These are phyloP conservation scores for Exophiala mesophila DNA, from an alignment of 2,329 filamentous ascomycete genomes.

Conservation along the genomic window DNA sequence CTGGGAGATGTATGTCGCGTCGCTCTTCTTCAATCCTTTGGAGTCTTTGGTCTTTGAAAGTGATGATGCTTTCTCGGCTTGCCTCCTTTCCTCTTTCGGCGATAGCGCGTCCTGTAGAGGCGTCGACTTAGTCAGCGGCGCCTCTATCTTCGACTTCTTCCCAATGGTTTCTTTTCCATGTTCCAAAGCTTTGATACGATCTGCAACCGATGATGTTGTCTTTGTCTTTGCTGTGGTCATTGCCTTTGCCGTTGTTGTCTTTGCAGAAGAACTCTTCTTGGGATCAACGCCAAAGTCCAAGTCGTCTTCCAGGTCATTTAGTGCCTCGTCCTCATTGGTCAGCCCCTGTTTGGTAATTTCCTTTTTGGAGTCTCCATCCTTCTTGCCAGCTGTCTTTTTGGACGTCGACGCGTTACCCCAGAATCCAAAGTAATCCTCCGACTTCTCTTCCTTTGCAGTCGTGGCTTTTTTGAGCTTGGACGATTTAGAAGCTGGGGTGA, in stretches of 20 bases:
- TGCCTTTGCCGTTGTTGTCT: constrained; percentile 39
- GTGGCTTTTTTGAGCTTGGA: constrained; percentile 25
- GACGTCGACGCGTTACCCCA: constrained; percentile 25
- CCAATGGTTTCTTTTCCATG: constrained; percentile 37
- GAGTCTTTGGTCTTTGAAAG: constrained; percentile 24
- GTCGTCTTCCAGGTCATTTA: constrained; percentile 37
- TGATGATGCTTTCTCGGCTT: constrained; percentile 31
- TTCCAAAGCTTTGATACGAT: constrained; percentile 49
- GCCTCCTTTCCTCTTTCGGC: constrained; percentile 41
- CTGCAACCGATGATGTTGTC: constrained; percentile 45
- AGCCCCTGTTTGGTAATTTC: constrained; percentile 40
- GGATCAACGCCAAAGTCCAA: constrained; percentile 35
- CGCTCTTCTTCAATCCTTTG: constrained; percentile 24
- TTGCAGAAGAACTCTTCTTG: constrained; percentile 38
- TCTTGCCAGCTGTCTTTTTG: constrained; percentile 35
- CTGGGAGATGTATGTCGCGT: constrained; percentile 28
- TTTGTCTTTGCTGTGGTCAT: constrained; percentile 38
- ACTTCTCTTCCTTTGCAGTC: constrained; percentile 27
- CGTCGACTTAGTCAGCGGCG: constrained; percentile 34
- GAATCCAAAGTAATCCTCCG: constrained; percentile 27
- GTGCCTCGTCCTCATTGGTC: constrained; percentile 40
- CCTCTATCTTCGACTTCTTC: constrained; percentile 34
- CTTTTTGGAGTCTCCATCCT: constrained; percentile 35
- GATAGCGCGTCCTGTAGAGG: constrained; percentile 36
- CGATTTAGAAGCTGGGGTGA: constrained; percentile 18